Evolutionary conservation across 192 early-diverging fungal species (phyloP).

Genomic region (Allomyces javanicus): DNA sequence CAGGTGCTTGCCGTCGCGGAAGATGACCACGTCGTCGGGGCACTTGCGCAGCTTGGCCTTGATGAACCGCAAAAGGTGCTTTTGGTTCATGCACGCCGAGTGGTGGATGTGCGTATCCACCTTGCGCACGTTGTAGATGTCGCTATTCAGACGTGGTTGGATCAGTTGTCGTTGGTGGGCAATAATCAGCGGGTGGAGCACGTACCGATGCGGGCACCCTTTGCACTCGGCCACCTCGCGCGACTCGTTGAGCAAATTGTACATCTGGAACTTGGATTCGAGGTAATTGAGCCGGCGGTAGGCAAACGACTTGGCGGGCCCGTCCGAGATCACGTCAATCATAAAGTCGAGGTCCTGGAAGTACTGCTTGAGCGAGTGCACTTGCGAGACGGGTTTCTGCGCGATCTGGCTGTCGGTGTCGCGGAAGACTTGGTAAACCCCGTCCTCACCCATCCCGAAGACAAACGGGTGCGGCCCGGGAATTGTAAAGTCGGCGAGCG

Average conservation of each 20-base stretch:
- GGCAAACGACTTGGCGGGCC: constrained; percentile 81
- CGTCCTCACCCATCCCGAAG: constrained; percentile 32
- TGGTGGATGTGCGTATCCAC: constrained; percentile 94
- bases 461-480: constrained; percentile 13
- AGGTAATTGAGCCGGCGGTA: constrained; percentile 74
- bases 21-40: constrained; percentile 61
- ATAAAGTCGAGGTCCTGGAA: constrained; percentile 69
- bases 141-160: constrained; percentile 26
- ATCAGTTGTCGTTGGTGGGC: too few relatives aligned
- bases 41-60: constrained; percentile 68
- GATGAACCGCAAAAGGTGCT: constrained; percentile 86
- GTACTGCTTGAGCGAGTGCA: constrained; percentile 66
- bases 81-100: constrained; percentile 87
- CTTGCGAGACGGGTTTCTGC: constrained; percentile 16
- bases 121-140: constrained; percentile 95
- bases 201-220: constrained; percentile 11
- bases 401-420: constrained; percentile 7
- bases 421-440: constrained; percentile 39
- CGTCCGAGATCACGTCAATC: constrained; percentile 54
- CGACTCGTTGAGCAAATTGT: constrained; percentile 77
- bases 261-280: constrained; percentile 86
- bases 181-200: too few relatives aligned
- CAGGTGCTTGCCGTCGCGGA: constrained; percentile 63
- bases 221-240: constrained; percentile 84
- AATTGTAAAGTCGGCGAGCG: constrained; percentile 15